Conservation (phyloP, 108 stramenopile species). For the Mayamaea pseudoterrestris region DNA sequence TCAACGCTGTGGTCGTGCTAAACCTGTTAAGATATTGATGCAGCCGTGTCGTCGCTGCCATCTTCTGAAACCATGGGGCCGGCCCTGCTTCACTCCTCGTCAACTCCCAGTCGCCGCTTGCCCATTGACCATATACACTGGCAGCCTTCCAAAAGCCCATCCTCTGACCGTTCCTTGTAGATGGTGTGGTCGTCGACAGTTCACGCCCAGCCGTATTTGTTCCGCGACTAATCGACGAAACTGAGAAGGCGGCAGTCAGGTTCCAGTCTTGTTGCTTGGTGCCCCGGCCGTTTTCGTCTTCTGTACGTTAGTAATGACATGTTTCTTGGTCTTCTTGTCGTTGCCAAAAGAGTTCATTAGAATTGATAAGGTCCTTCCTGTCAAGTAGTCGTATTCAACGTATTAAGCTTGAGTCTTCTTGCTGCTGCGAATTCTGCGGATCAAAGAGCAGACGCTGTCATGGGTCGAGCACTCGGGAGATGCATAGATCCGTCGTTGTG, state of each 20-base stretch:
- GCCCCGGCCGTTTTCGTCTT: constrained; percentile 63
- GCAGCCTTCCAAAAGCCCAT: constrained; percentile 64
- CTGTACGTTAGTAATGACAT: constrained; percentile 43
- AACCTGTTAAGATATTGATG: no score
- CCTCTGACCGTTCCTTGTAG: constrained; percentile 69
- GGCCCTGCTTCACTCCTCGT: constrained; percentile 58
- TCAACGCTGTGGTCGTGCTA: no score
- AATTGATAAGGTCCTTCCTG: constrained; percentile 62
- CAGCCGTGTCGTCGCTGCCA: constrained; percentile 9
- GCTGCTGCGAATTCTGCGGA: no score
- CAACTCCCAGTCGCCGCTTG: constrained; percentile 59
- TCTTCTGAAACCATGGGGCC: constrained; percentile 73
- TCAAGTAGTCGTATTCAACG: constrained; percentile 60
- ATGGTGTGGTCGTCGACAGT: constrained; percentile 68
- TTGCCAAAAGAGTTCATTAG: constrained; percentile 64
- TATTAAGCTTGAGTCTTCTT: constrained; percentile 70
- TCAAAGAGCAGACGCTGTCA: no score
- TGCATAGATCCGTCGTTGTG: no score
- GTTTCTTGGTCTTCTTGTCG: constrained; percentile 53
- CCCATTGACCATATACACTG: constrained; percentile 70
- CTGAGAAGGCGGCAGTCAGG: constrained; percentile 58
- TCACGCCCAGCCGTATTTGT: constrained; percentile 68
- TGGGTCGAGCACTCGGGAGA: no score
- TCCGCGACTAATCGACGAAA: constrained; percentile 56
- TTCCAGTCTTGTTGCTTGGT: constrained; percentile 57